Evolutionary conservation across 2,329 filamentous ascomycete genomes (phyloP), one percentile per base, ranked within the genome.

Genomic region (Colletotrichum echinochloae): DNA sequence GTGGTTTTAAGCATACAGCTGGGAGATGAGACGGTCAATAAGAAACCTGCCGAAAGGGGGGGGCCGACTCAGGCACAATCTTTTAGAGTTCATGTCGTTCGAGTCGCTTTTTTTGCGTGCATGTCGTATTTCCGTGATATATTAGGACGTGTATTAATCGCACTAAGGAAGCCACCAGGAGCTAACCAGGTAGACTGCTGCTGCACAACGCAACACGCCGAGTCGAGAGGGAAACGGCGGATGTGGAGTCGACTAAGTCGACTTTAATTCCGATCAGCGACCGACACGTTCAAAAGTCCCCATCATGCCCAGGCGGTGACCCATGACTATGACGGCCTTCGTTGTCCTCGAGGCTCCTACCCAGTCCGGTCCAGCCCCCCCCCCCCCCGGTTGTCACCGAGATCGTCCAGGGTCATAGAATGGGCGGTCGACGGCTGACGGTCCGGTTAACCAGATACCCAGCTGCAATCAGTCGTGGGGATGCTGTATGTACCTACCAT

Each of bases 261-360:
- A 23, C 61, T 59, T 4, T 54, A 4, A 67, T 67, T 67, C 52
- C 64, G 57, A 70, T 70, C 67, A 57, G 67, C 67, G 46, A 62
- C 23, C 61, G 11, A 39, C 30, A 41, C 20, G 20, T 30, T 35
- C 8, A 54, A 56, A 46, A 51, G 41, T 35, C 26, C 41, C 41
- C 51, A 18, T 48, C 49, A 35, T 63, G 56, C n/a, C 37, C 16
- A 35, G 37, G 37, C 49, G 37, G 37, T 39, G 7, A 41, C 30
- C 48, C 23, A 49, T 28, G 30, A 23, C 26, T 30, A 55, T 23
- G 20, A n/a, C 30, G 9, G 52, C 41, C 46, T 56, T 33, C 28
- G 33, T 37, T 37, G 9, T 37, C 35, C 35, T 37, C 35, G 9
- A 37, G n/a, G n/a, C n/a, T 37, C 35, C 35, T 18, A n/a, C 39